These are phyloP conservation scores for Bipolaris cookei DNA, from an alignment of 2,329 filamentous ascomycete species.

Conservation along the genomic window DNA sequence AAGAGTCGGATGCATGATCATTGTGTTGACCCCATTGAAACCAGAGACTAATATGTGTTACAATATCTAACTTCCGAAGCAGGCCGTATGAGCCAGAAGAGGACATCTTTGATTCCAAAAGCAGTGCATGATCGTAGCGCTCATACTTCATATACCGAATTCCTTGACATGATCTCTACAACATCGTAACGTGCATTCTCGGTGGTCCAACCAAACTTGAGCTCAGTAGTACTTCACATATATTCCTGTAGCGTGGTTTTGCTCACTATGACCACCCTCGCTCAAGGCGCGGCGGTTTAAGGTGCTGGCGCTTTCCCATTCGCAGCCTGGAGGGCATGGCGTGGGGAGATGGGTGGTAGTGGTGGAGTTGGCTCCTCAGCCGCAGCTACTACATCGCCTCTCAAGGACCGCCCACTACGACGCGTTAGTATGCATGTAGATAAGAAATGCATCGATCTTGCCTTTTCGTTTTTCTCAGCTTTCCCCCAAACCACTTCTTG, in stretches of 20 bases:
- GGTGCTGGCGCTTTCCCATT: conserved; percentile 26
- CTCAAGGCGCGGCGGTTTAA: background rate
- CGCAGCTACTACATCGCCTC: conserved; percentile 22
- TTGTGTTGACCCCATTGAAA: background rate
- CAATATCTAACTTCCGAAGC: too few relatives aligned
- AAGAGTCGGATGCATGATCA: background rate
- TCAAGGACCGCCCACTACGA: conserved; percentile 36
- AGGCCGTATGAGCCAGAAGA: too few relatives aligned
- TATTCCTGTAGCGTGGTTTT: background rate
- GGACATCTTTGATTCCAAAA: too few relatives aligned
- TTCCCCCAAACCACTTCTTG: conserved; percentile 44
- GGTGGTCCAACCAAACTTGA: background rate
- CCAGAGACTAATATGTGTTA: too few relatives aligned
- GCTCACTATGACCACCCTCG: background rate
- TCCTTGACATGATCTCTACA: too few relatives aligned
- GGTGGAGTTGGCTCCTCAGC: conserved; percentile 29
- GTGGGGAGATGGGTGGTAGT: conserved; percentile 33
- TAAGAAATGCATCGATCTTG: conserved; percentile 2
- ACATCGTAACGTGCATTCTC: too few relatives aligned
- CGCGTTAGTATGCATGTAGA: conserved; percentile 16
- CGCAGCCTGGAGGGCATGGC: conserved; percentile 15
- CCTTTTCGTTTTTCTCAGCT: conserved; percentile 41
- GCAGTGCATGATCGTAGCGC: too few relatives aligned
- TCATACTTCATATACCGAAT: too few relatives aligned
- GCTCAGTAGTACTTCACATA: background rate